Conservation (phyloP, 768 basidiomycete species). For the Suillus hirtellus region DNA sequence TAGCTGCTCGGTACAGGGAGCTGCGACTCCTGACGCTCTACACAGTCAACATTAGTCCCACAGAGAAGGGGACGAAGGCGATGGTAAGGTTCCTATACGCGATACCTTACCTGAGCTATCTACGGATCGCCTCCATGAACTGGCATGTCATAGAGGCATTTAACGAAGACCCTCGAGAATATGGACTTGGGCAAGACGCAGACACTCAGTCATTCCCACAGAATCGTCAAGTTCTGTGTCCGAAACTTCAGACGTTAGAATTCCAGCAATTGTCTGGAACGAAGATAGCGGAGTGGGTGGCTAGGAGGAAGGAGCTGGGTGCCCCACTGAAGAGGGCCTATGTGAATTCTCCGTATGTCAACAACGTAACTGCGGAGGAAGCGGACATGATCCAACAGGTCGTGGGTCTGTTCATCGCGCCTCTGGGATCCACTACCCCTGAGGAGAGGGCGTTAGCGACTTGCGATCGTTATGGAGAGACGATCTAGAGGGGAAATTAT, state of each 20-base stretch:
- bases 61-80: slow-evolving; percentile 23
- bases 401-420: slow-evolving; percentile 26
- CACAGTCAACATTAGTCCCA: slow-evolving; percentile 38
- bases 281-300: slow-evolving; percentile 38
- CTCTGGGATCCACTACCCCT: slow-evolving; percentile 41
- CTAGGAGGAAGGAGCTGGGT: slow-evolving; percentile 38
- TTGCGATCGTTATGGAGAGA: slow-evolving; percentile 11
- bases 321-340: slow-evolving; percentile 55
- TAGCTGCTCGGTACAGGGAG: slow-evolving; percentile 52
- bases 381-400: background rate
- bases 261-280: slow-evolving; percentile 38
- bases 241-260: slow-evolving; percentile 48
- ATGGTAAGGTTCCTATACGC: slow-evolving; percentile 56
- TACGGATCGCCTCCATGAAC: slow-evolving; percentile 49
- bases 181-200: slow-evolving; percentile 14
- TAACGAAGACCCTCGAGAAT: slow-evolving; percentile 38
- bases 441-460: slow-evolving; percentile 44
- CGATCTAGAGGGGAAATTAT: background rate
- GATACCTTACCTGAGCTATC: slow-evolving; percentile 54
- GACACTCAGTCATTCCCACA: slow-evolving; percentile 11
- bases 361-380: slow-evolving; percentile 27
- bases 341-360: slow-evolving; percentile 36
- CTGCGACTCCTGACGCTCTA: slow-evolving; percentile 57
- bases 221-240: slow-evolving; percentile 37
- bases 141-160: slow-evolving; percentile 49